phyloP scores from a whole-genome alignment of 345 rosid genomes.

The Gossypium sturtianum region DNA sequence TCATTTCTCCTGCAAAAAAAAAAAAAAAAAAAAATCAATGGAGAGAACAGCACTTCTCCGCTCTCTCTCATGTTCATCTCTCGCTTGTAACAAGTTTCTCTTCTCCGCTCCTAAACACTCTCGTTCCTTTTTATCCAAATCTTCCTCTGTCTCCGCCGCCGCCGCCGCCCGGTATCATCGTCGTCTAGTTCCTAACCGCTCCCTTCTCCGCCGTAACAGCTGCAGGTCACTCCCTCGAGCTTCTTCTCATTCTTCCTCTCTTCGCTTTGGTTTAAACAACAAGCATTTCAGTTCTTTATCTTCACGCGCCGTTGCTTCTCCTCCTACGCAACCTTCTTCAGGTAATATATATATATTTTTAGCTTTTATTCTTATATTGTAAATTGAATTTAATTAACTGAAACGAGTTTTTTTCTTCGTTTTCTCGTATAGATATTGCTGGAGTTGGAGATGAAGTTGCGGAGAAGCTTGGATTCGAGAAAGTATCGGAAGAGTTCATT shows the following conservation, averaged over 20 bases:
- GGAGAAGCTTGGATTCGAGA: constrained; percentile 77
- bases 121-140: constrained; percentile 32
- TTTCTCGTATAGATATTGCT: constrained; percentile 32
- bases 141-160: constrained; percentile 10
- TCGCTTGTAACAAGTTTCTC: constrained; percentile 37
- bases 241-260: constrained; percentile 25
- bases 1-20: neutral
- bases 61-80: constrained; percentile 41
- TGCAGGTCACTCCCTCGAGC: constrained; percentile 20
- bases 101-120: constrained; percentile 34
- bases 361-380: neutral
- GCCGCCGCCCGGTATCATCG: constrained; percentile 15
- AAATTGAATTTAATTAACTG: neutral
- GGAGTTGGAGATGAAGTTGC: constrained; percentile 56
- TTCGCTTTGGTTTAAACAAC: constrained; percentile 9
- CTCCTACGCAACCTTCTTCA: constrained; percentile 48
- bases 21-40: constrained; percentile 17
- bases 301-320: constrained; percentile 60
- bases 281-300: constrained; percentile 51
- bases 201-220: constrained; percentile 36
- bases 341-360: constrained; percentile 25
- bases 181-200: constrained; percentile 36
- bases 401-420: constrained; percentile 6
- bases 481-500: constrained; percentile 77
- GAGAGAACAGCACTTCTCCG: constrained; percentile 54